Evolutionary conservation across 768 basidiomycete genomes (phyloP), one percentile per base, ranked within the genome.

Genomic region (Roridomyces roridus): DNA sequence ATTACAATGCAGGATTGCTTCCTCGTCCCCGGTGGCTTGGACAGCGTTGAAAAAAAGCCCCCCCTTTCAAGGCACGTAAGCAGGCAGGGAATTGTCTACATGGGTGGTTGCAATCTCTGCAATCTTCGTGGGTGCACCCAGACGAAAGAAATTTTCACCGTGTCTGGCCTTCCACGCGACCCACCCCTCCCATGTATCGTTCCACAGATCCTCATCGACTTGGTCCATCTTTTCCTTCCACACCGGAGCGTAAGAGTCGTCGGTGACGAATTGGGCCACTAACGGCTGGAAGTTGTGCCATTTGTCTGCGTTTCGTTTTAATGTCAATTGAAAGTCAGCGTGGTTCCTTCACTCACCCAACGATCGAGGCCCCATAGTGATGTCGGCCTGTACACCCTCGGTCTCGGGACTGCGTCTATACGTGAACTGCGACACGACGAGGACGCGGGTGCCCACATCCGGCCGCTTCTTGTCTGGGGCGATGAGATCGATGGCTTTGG

Each of bases 221-320:
- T 48, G 42, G 9, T 48, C 46, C 63, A 64, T 60, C 31, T 46
- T 43, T 28, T 60, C 50, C 41, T 49, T 44, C 62, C 62, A 64
- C 12, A 51, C 41, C 7, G 48, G 4, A 1, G 37, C 59, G 14
- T 60, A 43, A 7, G 48, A 42, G 42, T 64, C 62, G 26, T 59
- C 55, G 5, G 55, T 40, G 5, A 60, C 63, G 28, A 56, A 64
- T 53, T 64, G 63, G 4, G 63, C 63, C 12, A 64, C 48, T 8
- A 64, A 47, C 3, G 63, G 63, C 39, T 60, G 63, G 42, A 64
- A 60, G 43, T 64, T 64, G 42, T 56, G 45, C 59, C 59, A 64
- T 21, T 57, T 57, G 35, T 62, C 60, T 57, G 25, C 20, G 29
- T 18, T 7, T n/a, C n/a, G n/a, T 17, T 6, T 5, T 21, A 24